Evolutionary conservation across 768 basidiomycete species (phyloP), one percentile per base, ranked within the genome.

Genomic region (Suillus fuscotomentosus): DNA sequence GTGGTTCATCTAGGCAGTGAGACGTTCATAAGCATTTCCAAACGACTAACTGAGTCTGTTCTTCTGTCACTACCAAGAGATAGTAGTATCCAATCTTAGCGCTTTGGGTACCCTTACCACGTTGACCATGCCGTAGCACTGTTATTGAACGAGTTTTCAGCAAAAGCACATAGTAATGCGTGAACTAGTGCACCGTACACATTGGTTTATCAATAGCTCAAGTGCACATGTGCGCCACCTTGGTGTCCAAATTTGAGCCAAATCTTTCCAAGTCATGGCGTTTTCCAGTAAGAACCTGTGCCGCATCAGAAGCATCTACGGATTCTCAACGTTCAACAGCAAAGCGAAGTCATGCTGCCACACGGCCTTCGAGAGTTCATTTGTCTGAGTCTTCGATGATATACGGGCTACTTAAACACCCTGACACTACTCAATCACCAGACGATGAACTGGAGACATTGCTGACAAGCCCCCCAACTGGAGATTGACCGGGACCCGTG

Each of bases 1-100:
- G 73, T 72, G 66, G 61, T 57, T 57, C 24, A 24, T 57, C 39
- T 57, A 39, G 56, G 39, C 56, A 41, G 38, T 22, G 10, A 24
- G 56, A 57, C 9, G 10, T 31, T 31, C 51, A 31, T 5, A 5
- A 27, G 27, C 31, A 31, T 53, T 20, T 31, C 39, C 39, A 24
- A 15, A 39, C 15, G 39, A 24, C 14, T 24, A n/a, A n/a, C n/a
- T n/a, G n/a, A n/a, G n/a, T n/a, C n/a, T n/a, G n/a, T n/a, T n/a
- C n/a, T n/a, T n/a, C n/a, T n/a, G n/a, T n/a, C n/a, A n/a, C n/a
- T n/a, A n/a, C n/a, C n/a, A n/a, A n/a, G 24, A 27, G 27, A 31
- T 57, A 24, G 47, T 14, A 5, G 47, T 14, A 5, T 10, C 3
- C 38, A 24, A 24, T 10, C 22, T 41, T 24, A 6, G 10, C 5